Conservation (phyloP, 1,139 yeast genomes). For the Saccharomycopsis hybrid region DNA sequence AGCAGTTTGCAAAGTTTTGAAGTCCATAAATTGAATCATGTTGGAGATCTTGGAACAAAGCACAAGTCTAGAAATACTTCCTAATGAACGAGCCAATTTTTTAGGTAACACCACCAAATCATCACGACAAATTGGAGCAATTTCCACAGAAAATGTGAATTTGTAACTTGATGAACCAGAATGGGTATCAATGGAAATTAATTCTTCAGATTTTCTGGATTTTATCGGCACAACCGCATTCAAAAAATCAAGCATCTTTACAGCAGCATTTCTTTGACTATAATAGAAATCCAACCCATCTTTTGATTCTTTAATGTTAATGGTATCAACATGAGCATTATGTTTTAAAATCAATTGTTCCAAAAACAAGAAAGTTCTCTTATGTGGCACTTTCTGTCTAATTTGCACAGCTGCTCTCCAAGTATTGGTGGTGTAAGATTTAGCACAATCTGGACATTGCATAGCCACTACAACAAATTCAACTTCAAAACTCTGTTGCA, state of each 20-base stretch:
- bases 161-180: conserved; percentile 84
- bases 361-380: conserved; percentile 88
- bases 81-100: conserved; percentile 75
- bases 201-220: conserved; percentile 81
- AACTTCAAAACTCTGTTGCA: conserved; percentile 93
- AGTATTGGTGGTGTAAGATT: conserved; percentile 89
- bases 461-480: conserved; percentile 91
- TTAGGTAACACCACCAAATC: conserved; percentile 88
- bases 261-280: conserved; percentile 83
- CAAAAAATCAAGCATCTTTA: conserved; percentile 88
- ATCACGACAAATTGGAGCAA: conserved; percentile 96
- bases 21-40: conserved; percentile 79
- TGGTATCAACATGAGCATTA: conserved; percentile 91
- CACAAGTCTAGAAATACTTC: conserved; percentile 78
- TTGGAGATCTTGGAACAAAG: conserved; percentile 80
- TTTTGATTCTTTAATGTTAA: conserved; percentile 83
- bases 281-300: conserved; percentile 96
- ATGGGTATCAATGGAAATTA: conserved; percentile 87
- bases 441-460: conserved; percentile 99
- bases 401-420: conserved; percentile 98
- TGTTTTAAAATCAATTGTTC: conserved; percentile 93
- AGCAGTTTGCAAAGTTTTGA: conserved; percentile 71
- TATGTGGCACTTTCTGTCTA: conserved; percentile 95
- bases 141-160: conserved; percentile 87
- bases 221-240: conserved; percentile 83